Percentiles rank a stretch among this genome's conserved stretches.
phyloP scores from a whole-genome alignment of 1,284 basidiomycete genomes.

The Cutaneotrichosporon sp. region DNA sequence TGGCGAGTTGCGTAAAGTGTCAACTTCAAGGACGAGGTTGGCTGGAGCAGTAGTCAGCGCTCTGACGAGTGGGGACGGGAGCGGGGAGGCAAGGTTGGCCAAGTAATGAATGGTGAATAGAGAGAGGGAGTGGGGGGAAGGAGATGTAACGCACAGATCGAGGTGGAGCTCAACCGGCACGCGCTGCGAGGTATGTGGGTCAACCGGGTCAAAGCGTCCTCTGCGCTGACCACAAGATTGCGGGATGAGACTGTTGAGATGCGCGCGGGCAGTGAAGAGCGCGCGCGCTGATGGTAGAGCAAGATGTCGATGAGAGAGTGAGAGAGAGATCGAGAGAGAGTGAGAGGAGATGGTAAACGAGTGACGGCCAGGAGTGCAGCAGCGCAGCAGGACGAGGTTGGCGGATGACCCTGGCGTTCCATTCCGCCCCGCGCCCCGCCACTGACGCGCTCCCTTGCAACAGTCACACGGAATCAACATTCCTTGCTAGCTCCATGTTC shows the following conservation, averaged over 20 bases:
- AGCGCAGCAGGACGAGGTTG: too few relatives aligned
- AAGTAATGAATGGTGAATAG: background rate
- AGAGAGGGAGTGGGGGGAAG: background rate
- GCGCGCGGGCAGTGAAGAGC: too few relatives aligned
- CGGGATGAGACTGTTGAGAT: too few relatives aligned
- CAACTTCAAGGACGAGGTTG: background rate
- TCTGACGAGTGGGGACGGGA: background rate
- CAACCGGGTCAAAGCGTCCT: background rate
- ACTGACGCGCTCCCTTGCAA: background rate
- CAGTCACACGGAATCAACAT: background rate
- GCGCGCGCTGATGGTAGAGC: too few relatives aligned
- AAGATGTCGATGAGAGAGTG: too few relatives aligned
- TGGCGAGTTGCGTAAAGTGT: background rate
- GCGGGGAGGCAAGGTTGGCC: background rate
- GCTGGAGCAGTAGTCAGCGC: background rate
- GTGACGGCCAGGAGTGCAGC: too few relatives aligned
- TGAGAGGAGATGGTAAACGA: too few relatives aligned
- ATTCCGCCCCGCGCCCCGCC: too few relatives aligned
- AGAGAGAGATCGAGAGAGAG: too few relatives aligned
- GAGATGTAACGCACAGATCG: constrained; percentile 1
- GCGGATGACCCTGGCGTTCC: too few relatives aligned
- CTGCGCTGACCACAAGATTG: too few relatives aligned
- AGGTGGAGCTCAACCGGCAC: background rate
- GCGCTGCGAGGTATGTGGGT: background rate
- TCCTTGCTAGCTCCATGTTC: too few relatives aligned